A percentile compares a stretch with the other conserved stretches of the same genome.
Conservation (phyloP, 116 monocot species). For the Papilionanthe hybrid region DNA sequence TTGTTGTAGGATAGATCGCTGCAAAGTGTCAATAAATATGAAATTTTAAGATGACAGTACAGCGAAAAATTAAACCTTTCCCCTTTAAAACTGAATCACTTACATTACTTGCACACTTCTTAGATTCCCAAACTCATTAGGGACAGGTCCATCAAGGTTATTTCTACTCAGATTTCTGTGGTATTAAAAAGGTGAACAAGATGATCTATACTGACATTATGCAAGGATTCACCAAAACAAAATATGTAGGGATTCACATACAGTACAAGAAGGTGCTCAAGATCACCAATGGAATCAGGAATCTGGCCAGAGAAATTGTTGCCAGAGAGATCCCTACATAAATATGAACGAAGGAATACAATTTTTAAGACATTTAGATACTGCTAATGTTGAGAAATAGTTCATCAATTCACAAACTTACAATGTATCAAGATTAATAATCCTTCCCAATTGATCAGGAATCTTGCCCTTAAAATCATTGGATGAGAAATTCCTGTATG, state of each 20-base stretch:
- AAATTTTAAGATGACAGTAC: neutral
- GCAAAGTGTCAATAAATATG: neutral
- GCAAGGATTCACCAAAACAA: neutral
- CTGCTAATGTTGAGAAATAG: neutral
- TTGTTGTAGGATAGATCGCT: conserved; percentile 83
- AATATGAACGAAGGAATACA: conserved; percentile 1
- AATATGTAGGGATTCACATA: conserved; percentile 22
- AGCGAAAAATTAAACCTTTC: neutral
- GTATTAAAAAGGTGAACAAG: neutral
- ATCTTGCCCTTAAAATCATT: conserved; percentile 75
- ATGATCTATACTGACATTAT: neutral
- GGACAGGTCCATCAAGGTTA: conserved; percentile 44
- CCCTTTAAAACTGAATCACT: conserved; percentile 8
- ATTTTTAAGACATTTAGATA: neutral
- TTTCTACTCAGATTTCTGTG: conserved; percentile 83
- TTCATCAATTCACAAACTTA: conserved; percentile 25
- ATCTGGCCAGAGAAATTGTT: conserved; percentile 72
- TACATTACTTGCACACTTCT: conserved; percentile 94
- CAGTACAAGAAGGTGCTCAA: conserved; percentile 94
- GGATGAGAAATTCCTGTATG: conserved; percentile 77
- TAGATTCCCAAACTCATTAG: conserved; percentile 83
- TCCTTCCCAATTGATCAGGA: conserved; percentile 70
- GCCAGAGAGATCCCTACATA: conserved; percentile 71
- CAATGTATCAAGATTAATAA: conserved; percentile 91
- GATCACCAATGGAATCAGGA: conserved; percentile 83